Evolutionary conservation across 306 rosid genomes (phyloP), one percentile per base, ranked within the genome.

Genomic region (Glycyrrhiza uralensis): DNA sequence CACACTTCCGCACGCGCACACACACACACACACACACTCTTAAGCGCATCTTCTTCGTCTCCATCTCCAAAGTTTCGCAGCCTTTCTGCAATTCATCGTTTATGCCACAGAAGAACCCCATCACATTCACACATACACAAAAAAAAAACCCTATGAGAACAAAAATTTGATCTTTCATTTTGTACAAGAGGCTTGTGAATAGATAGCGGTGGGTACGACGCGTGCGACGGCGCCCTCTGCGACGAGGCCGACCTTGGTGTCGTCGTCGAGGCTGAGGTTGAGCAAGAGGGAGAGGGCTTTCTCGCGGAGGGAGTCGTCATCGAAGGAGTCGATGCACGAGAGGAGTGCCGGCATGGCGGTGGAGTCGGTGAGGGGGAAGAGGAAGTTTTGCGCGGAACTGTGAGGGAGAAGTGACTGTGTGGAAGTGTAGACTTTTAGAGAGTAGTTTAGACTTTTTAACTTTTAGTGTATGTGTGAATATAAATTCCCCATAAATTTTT

Each of bases 221-320:
- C 73, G 66, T 3, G 69, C 75, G 19, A 91, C 76, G n/a, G 81
- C 92, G 2, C 97, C 97, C 60, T 91, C 97, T 15, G 96, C 97
- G 9, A 87, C 96, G 61, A 91, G 81, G 8, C 97, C 97, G 33
- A 91, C 96, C 62, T 91, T 91, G 89, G 84, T 82, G 74, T 88
- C 89, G 60, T 91, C 96, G 82, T 91, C 97, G 20, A 88, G 75
- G 65, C 91, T 85, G 32, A 85, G 89, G 47, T 83, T 89, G 11
- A 91, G 75, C 33, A 91, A 76, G 41, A 91, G 41, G 6, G 89
- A 85, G 11, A 91, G 92, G 1, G 92, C 84, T 45, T 85, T 89
- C 78, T 85, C 92, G 50, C 79, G 93, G 14, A 85, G 81, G 28
- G 50, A 1, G 10, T 71, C 69, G 38, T 81, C 79, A 12, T 54